Evolutionary conservation across 257 asterid genomes (phyloP).

Genomic region (Solanum bulbocastanum): DNA sequence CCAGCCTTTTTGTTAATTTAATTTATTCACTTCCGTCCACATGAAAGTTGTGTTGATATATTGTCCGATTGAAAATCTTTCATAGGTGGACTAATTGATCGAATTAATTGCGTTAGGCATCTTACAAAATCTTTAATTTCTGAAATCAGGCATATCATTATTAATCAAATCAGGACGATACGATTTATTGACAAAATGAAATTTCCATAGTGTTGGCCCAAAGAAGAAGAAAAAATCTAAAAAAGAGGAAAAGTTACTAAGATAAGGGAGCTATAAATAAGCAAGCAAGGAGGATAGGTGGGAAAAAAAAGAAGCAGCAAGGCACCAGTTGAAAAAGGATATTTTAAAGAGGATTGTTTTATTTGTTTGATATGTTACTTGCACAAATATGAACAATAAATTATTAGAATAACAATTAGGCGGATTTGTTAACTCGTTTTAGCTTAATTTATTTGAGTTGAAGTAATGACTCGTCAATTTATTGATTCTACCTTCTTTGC

Average conservation of each 20-base stretch:
- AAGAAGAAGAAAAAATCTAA: not conserved
- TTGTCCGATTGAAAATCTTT: not conserved
- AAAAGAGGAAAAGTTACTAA: no score
- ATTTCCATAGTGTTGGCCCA: not conserved
- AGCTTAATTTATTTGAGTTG: no score
- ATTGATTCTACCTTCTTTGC: not conserved
- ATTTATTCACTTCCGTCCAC: not conserved
- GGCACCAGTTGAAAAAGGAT: not conserved
- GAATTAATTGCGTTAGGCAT: not conserved
- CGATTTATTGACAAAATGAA: no score
- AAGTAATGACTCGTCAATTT: no score
- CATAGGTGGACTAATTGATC: not conserved
- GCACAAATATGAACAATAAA: not conserved
- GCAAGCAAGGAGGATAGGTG: not conserved
- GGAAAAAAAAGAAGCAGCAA: not conserved
- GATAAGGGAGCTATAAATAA: no score
- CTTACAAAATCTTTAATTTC: not conserved
- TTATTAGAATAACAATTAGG: not conserved
- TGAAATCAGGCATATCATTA: not conserved
- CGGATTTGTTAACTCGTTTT: no score
- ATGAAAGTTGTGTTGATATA: not conserved
- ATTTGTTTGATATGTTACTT: not conserved
- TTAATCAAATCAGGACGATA: not conserved
- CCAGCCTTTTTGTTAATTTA: not conserved
- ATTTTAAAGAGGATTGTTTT: not conserved